Evolutionary conservation across 2,329 filamentous ascomycete genomes (phyloP), one percentile per base, ranked within the genome.

Genomic region (Neophaeococcomyces aloes): DNA sequence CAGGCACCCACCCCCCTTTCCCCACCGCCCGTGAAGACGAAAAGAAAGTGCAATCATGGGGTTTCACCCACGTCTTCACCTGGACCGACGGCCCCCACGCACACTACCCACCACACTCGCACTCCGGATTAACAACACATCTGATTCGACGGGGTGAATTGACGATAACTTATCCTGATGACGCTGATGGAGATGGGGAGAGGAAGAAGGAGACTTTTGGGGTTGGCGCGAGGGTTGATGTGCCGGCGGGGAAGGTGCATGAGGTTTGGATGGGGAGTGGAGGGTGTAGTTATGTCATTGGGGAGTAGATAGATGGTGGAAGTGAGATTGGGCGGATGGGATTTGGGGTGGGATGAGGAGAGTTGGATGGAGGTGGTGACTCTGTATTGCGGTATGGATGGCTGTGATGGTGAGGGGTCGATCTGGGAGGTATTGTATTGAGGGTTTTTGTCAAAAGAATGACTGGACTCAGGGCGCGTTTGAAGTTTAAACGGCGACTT

Each of bases 71-170:
- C 52, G 72, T 79, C 52, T 79, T 79, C 53, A 79, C 75, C 3
- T 79, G 75, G 75, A 69, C 68, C 1, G 76, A 79, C 57, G 61
- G 69, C 38, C 70, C 72, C 74, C 72, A 77, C 51, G 67, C 74
- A 11, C 63, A 80, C 55, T 80, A 80, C 56, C 63, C 74, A 14
- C 75, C 76, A 7, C 77, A 80, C 57, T 64, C 62, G 2, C 77
- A 80, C 55, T 53, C 57, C 2, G 69, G 69, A 11, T 56, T 72
- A 1, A 79, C 75, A 0, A 79, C 76, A 1, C 76, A 80, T 57
- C 61, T 79, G 6, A 75, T 81, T 48, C 66, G 76, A 2, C 61
- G 63, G 7, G 76, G 76, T 3, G 59, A 65, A n/a, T 56, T 80
- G 38, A 78, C 74, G 0, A 72, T 79, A 48, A 66, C 66, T 0